Evolutionary conservation across 2,329 filamentous ascomycete genomes (phyloP), one percentile per base, ranked within the genome.

Genomic region (Sporothrix curviconia): DNA sequence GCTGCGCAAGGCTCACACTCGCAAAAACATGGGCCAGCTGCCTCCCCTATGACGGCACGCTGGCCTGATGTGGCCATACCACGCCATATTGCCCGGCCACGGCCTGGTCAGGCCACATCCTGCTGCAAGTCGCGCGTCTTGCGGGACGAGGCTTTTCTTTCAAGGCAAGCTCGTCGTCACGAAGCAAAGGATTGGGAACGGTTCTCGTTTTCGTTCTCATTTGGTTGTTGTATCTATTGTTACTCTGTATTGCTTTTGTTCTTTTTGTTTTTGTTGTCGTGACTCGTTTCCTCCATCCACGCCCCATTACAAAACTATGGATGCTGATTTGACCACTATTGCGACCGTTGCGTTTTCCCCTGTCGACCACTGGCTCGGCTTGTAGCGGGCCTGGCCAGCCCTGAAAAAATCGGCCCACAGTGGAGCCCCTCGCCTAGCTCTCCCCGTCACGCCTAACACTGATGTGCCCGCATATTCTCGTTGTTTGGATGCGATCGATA

Each of bases 1-100:
- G n/a, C n/a, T n/a, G n/a, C n/a, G n/a, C n/a, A n/a, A n/a, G n/a
- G n/a, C n/a, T n/a, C n/a, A n/a, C n/a, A n/a, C n/a, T n/a, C n/a
- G n/a, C n/a, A n/a, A n/a, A n/a, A 32, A 11, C 28, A 6, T 32
- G 28, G 28, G 28, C 28, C 28, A 32, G 6, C 17, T 37, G 4
- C 30, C 30, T 11, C 14, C 32, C 17, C 22, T 40, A 44, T 54
- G 51, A 54, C 39, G 28, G 39, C 51, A 54, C 14, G 39, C 51
- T 54, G n/a, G 51, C 51, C 51, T 54, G 51, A 54, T 54, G 50
- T 25, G 7, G 8, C 19, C 40, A 46, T 19, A 32, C 40, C 52
- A 55, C 32, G 30, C 52, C 42, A 46, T 19, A 24, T 42, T 32
- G 25, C 40, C 39, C 7, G 32, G 28, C 47, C 49, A 39, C 49